A percentile compares a stretch with the other conserved stretches of the same genome.
Evolutionary conservation across 140 eudicot species (phyloP).

Genomic region (Cichorium intybus): DNA sequence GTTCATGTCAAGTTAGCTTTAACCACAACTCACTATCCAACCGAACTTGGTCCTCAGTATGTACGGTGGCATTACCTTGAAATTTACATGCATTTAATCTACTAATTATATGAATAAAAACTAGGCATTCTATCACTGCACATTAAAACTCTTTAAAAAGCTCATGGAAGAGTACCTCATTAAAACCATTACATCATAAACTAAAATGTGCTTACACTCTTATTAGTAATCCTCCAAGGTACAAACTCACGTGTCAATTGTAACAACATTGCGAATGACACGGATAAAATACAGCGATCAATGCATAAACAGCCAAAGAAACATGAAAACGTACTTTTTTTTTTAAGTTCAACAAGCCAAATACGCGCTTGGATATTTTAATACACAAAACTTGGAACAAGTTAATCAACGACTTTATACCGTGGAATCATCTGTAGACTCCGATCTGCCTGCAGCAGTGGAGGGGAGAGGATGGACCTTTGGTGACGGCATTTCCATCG

Average conservation of each 20-base stretch:
- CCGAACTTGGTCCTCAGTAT: not conserved
- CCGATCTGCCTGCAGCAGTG: slow-evolving; percentile 31
- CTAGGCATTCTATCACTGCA: not conserved
- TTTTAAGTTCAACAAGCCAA: not conserved
- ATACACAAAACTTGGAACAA: not conserved
- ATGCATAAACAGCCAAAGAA: not conserved
- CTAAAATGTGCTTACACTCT: not conserved
- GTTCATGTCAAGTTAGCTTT: not conserved
- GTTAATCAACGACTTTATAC: slow-evolving; percentile 16
- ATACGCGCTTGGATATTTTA: not conserved
- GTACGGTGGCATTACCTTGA: not conserved
- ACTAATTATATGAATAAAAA: not conserved
- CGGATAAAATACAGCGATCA: not conserved
- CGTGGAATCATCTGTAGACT: slow-evolving; percentile 25
- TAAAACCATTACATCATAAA: not conserved
- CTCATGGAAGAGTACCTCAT: not conserved
- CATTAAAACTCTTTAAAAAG: not conserved
- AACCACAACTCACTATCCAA: not conserved
- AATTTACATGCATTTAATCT: slow-evolving; percentile 1
- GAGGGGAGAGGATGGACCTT: slow-evolving; percentile 33
- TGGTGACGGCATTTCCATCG: slow-evolving; percentile 53
- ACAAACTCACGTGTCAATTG: not conserved
- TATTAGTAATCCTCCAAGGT: not conserved
- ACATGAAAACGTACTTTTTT: not conserved
- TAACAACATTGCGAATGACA: not conserved